phyloP scores from a whole-genome alignment of 192 early-diverging fungal genomes.

The Coemansia sp. region DNA sequence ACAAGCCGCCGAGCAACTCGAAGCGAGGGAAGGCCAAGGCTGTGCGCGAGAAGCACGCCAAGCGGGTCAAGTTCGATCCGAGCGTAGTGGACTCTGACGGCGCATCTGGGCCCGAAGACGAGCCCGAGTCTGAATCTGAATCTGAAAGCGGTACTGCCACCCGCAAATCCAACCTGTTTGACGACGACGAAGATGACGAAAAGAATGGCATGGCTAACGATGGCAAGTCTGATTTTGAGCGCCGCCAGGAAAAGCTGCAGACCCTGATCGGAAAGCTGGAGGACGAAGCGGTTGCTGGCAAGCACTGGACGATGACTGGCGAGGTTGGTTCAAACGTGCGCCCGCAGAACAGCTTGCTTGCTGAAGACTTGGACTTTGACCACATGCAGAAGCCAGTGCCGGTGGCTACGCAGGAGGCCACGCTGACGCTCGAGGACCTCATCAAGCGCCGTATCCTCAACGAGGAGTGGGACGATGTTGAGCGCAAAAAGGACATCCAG shows the following conservation, averaged over 20 bases:
- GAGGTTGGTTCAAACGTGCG: slow-evolving; percentile 79
- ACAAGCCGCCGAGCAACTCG: slow-evolving; percentile 62
- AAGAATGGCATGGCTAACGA: slow-evolving; percentile 10
- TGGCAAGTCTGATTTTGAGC: slow-evolving; percentile 75
- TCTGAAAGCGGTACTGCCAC: slow-evolving; percentile 20
- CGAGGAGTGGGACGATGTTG: slow-evolving; percentile 90
- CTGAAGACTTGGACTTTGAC: slow-evolving; percentile 92
- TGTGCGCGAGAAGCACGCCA: slow-evolving; percentile 31
- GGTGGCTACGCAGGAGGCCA: slow-evolving; percentile 88
- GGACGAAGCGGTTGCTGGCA: slow-evolving; percentile 74
- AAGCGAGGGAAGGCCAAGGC: slow-evolving; percentile 47
- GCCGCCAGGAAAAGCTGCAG: slow-evolving; percentile 65
- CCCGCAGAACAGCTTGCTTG: slow-evolving; percentile 90
- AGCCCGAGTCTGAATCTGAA: slow-evolving; percentile 7
- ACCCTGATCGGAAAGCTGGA: slow-evolving; percentile 82
- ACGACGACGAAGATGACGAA: slow-evolving; percentile 19
- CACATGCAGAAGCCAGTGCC: slow-evolving; percentile 90
- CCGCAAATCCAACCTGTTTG: slow-evolving; percentile 27
- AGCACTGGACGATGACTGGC: slow-evolving; percentile 89
- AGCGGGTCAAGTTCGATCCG: slow-evolving; percentile 51
- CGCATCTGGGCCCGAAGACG: slow-evolving; percentile 30
- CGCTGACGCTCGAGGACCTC: slow-evolving; percentile 84
- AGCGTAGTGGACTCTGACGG: slow-evolving; percentile 34
- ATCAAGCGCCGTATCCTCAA: slow-evolving; percentile 93
- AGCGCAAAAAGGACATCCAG: slow-evolving; percentile 79